Evolutionary conservation across 176 grass and related monocot species (phyloP).

Genomic region (Cenchrus purpureus): DNA sequence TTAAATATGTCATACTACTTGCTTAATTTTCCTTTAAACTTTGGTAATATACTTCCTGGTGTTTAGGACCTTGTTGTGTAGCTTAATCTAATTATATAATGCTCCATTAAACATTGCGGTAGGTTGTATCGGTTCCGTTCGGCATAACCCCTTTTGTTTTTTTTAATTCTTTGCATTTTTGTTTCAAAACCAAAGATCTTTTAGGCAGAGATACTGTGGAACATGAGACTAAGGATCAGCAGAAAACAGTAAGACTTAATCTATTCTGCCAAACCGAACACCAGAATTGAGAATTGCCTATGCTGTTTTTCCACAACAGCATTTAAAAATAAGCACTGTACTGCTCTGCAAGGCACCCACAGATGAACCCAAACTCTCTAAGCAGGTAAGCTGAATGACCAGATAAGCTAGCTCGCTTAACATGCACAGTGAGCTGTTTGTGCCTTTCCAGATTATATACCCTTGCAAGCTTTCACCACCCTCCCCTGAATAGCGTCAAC

Average conservation of each 20-base stretch:
- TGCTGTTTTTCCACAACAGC: neutral
- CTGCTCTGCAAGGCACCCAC: neutral
- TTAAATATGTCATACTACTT: slow-evolving; percentile 8
- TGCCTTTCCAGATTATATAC: slow-evolving; percentile 15
- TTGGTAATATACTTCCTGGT: neutral
- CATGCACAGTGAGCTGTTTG: slow-evolving; percentile 2
- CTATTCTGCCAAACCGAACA: neutral
- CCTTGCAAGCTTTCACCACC: slow-evolving; percentile 15
- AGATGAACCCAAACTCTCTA: neutral
- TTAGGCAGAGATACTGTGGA: neutral
- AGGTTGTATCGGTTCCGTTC: neutral
- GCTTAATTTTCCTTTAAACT: slow-evolving; percentile 29
- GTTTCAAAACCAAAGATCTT: neutral
- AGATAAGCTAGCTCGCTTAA: slow-evolving; percentile 37
- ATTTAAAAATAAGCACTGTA: neutral
- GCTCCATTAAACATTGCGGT: neutral
- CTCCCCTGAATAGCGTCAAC: slow-evolving; percentile 8
- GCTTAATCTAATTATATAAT: slow-evolving; percentile 26
- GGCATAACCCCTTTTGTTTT: neutral
- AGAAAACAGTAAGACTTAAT: neutral
- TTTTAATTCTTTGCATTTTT: neutral
- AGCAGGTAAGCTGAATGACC: neutral
- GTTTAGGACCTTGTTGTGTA: slow-evolving; percentile 9
- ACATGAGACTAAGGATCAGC: neutral
- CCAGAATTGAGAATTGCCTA: neutral